phyloP scores from a whole-genome alignment of 2,329 filamentous ascomycete species.

The Cordyceps pruinosa region DNA sequence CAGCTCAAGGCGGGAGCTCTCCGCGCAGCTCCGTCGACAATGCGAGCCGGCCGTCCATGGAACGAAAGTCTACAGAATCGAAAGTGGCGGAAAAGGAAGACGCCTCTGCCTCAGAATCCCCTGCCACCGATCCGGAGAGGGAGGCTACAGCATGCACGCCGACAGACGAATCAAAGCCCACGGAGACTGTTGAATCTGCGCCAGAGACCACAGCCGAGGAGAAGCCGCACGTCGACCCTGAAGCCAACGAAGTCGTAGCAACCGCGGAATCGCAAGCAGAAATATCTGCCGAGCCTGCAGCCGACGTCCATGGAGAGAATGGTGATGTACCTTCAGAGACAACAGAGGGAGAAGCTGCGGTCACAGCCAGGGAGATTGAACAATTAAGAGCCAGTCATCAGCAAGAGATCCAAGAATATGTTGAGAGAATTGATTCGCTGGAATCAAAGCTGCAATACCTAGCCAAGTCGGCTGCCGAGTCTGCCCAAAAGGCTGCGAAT shows the following conservation, averaged over 20 bases:
- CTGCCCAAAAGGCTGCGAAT: constrained; percentile 62
- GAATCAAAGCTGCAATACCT: constrained; percentile 88
- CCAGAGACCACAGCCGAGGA: neutral
- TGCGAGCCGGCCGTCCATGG: constrained; percentile 21
- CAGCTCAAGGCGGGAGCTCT: constrained; percentile 24
- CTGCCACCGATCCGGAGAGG: constrained; percentile 13
- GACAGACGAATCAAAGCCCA: neutral
- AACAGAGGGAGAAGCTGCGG: neutral
- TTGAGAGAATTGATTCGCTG: constrained; percentile 85
- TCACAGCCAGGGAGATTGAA: constrained; percentile 14
- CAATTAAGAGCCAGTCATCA: constrained; percentile 44
- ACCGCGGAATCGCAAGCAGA: neutral
- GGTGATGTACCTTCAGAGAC: neutral
- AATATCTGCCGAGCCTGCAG: neutral
- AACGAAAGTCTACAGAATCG: constrained; percentile 24
- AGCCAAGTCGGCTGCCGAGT: constrained; percentile 68
- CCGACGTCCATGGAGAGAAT: neutral
- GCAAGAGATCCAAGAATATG: constrained; percentile 74
- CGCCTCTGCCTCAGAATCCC: constrained; percentile 15
- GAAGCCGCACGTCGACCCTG: neutral
- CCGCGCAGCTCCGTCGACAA: constrained; percentile 32
- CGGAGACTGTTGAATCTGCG: neutral
- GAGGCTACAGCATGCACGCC: neutral
- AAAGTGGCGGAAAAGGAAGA: constrained; percentile 12
- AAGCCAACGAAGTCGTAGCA: neutral